Conservation (phyloP, 768 basidiomycete species). For the Sporobolomyces roseus region DNA sequence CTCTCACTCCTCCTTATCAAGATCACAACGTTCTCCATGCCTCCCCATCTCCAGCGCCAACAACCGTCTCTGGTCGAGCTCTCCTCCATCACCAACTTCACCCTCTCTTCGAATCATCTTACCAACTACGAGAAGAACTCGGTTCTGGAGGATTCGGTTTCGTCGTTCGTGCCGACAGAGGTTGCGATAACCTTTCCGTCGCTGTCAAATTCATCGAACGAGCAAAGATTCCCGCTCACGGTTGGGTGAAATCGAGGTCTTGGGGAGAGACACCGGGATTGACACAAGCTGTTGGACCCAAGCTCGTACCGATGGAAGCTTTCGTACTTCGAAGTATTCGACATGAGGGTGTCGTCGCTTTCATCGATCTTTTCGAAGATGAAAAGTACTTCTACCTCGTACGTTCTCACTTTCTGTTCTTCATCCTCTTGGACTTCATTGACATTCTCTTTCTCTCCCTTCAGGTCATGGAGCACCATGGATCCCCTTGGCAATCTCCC, state of each 20-base stretch:
- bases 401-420: constrained; percentile 45
- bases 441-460: neutral
- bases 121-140: constrained; percentile 52
- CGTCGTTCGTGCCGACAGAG: constrained; percentile 78
- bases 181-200: constrained; percentile 62
- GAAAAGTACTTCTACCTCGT: constrained; percentile 80
- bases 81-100: constrained; percentile 40
- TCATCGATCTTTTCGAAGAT: constrained; percentile 81
- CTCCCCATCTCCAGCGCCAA: constrained; percentile 8
- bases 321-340: constrained; percentile 67
- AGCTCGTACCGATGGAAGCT: constrained; percentile 69
- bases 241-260: constrained; percentile 45
- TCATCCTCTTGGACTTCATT: neutral
- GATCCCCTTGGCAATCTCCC: constrained; percentile 67
- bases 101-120: constrained; percentile 45
- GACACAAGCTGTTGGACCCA: constrained; percentile 24
- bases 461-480: constrained; percentile 66
- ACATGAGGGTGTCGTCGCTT: constrained; percentile 78
- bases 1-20: constrained; percentile 33
- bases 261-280: constrained; percentile 33
- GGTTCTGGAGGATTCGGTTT: constrained; percentile 93
- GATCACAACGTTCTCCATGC: constrained; percentile 2
- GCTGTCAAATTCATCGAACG: constrained; percentile 89
- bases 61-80: constrained; percentile 25
- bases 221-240: constrained; percentile 43